These are phyloP conservation scores for Lasiosphaeriaceae sp. DNA, from an alignment of 495 filamentous ascomycete species.

Conservation along the genomic window DNA sequence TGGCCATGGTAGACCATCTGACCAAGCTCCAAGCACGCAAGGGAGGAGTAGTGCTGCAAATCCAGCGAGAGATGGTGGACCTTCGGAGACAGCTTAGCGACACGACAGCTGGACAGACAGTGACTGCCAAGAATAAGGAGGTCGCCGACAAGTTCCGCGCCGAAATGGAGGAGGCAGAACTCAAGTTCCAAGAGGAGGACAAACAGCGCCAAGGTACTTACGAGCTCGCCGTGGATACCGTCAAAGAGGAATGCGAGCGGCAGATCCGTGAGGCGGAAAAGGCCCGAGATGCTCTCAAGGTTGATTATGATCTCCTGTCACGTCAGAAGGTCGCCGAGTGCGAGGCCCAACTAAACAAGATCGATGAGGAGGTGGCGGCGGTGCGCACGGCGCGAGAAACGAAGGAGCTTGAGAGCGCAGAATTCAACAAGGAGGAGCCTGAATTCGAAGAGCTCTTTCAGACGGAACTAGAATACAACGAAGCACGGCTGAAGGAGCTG, in stretches of 20 bases:
- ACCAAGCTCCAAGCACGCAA: not conserved
- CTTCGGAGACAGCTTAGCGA: not conserved
- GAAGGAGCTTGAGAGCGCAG: not conserved
- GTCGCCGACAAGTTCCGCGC: not conserved
- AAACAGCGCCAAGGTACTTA: not conserved
- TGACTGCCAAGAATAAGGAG: not conserved
- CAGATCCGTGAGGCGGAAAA: not conserved
- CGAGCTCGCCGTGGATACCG: not conserved
- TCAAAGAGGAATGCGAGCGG: not conserved
- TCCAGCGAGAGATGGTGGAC: not conserved
- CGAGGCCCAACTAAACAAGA: not conserved
- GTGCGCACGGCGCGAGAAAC: not conserved
- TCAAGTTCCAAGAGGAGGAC: not conserved
- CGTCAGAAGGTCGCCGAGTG: not conserved
- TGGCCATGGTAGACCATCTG: constrained; percentile 1
- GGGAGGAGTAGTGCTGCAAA: not conserved
- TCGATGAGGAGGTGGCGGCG: not conserved
- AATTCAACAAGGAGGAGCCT: not conserved
- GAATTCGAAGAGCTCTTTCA: not conserved
- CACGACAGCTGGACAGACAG: not conserved
- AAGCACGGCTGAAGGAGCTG: not conserved
- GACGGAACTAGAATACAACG: not conserved
- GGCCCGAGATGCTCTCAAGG: not conserved
- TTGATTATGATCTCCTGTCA: not conserved
- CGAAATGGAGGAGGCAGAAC: not conserved